These are phyloP conservation scores for Graphilbum sp. DNA, from an alignment of 2,329 filamentous ascomycete species.

Conservation along the genomic window DNA sequence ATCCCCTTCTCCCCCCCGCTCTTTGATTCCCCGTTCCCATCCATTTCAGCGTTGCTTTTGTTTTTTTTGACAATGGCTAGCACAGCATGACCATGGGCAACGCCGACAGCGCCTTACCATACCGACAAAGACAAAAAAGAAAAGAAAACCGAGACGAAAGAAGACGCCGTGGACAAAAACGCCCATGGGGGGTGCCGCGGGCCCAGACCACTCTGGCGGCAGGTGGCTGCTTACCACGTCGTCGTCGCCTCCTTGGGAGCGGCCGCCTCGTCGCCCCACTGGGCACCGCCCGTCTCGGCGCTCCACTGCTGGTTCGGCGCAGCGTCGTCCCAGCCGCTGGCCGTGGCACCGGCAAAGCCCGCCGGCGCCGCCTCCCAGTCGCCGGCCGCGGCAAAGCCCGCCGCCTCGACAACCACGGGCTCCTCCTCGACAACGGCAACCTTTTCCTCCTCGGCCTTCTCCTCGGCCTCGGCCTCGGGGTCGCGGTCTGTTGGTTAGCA, in stretches of 20 bases:
- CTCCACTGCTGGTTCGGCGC: constrained; percentile 57
- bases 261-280: constrained; percentile 31
- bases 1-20: not conserved
- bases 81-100: not conserved
- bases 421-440: constrained; percentile 71
- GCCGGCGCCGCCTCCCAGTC: constrained; percentile 79
- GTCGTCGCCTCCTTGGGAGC: constrained; percentile 27
- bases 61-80: not conserved
- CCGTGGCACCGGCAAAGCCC: constrained; percentile 40
- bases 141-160: not conserved
- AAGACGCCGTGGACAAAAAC: constrained; percentile 3
- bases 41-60: not conserved
- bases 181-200: no score
- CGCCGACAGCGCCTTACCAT: not conserved
- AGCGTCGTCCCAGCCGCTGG: constrained; percentile 37
- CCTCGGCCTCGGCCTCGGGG: constrained; percentile 98
- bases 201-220: no score
- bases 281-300: constrained; percentile 36
- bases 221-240: constrained; percentile 30
- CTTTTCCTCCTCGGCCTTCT: constrained; percentile 93
- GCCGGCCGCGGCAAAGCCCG: constrained; percentile 44
- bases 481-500: constrained; percentile 55
- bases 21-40: not conserved
- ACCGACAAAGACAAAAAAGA: not conserved
- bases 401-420: constrained; percentile 51